Base-by-base conservation (phyloP, 2,329 filamentous ascomycete genomes). In the Tolypocladium ovalisporum region DNA sequence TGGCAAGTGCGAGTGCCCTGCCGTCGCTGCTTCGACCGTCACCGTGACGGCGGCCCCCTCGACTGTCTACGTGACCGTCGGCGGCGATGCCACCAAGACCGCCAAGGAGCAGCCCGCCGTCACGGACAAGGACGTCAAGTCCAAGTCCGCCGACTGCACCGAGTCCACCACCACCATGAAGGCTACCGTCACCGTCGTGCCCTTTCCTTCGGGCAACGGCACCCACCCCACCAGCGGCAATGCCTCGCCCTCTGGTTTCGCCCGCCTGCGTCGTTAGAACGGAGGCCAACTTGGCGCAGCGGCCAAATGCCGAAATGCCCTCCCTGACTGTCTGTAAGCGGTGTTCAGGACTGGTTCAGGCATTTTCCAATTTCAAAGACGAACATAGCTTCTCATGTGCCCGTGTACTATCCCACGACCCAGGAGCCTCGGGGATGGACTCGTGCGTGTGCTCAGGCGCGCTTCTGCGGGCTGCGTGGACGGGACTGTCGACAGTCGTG, bases 161-260 rank as follows among this genome's bases (percentile, higher is more conserved):
- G 62, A 59, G 39, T 58, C 63, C 42, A 61, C 60, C 58, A 65
- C 65, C 62, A 64, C 67, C 59, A 58, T 64, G 40, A 62, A 67
- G 62, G 62, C 65, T 40, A 70, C 68, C 39, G 68, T 71, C 59
- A 73, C 71, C 56, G 69, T 73, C 58, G 65, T 75, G 59, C 76
- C 76, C 62, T 76, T 70, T 70, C 76, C 76, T 54, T 68, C 65
- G 55, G 66, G 67, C 61, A 73, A 74, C 70, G 68, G 68, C 58
- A 72, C 73, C 54, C 60, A 59, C 57, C 61, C 70, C 58, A 62
- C 70, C 52, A 60, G 65, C 60, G 70, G 70, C 54, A 66, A 62
- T 39, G 66, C 70, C 40, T 60, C 60, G 44, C 70, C 73, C 58
- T 70, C 72, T 56, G 73, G 72, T 61, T 70, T 68, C 62, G 65